Base-by-base conservation (phyloP, 2,329 filamentous ascomycete species). In the Triangularia verruculosa region DNA sequence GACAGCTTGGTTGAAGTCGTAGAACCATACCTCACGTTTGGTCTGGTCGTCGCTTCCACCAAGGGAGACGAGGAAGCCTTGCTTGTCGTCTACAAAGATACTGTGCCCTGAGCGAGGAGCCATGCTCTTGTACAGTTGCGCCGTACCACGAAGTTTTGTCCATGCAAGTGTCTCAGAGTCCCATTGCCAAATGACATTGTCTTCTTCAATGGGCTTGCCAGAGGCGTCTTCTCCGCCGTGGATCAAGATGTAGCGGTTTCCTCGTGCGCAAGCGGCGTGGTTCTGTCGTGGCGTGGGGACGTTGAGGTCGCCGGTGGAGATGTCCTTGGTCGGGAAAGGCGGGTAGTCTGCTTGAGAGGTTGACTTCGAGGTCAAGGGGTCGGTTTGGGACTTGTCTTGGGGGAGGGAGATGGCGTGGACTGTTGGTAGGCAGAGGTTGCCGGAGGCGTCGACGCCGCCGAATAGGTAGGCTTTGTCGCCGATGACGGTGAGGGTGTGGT, bases 391-490 rank as follows among this genome's bases (percentile, higher is more conserved):
- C 27, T 56, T 43, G 2, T 27, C 34, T 6, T 30, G 9, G 15
- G 83, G 80, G 1, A 86, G 70, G 12, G 83, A 80, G 59, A 86
- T 72, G 22, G 81, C 78, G 67, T 85, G 80, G 57, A 86, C 78
- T 60, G 79, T 78, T 70, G 82, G 82, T 61, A 78, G 76, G 30
- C 81, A 82, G 25, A 84, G 74, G 63, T 75, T 65, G 65, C 76
- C 69, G 47, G 59, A 39, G 52, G 55, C 28, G 62, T 66, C 63
- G 12, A 17, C 55, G 60, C 67, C 67, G 43, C 64, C 67, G 52
- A 68, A 66, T 57, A 68, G 53, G 61, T 61, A 43, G 28, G 82
- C 82, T 66, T 81, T 80, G 59, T 80, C 78, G 64, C 80, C 80
- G 66, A 86, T 76, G 54, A 84, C 73, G 3, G 81, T 83, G 56